Base-by-base conservation (phyloP, 768 basidiomycete species). In the Boletellus ananas region DNA sequence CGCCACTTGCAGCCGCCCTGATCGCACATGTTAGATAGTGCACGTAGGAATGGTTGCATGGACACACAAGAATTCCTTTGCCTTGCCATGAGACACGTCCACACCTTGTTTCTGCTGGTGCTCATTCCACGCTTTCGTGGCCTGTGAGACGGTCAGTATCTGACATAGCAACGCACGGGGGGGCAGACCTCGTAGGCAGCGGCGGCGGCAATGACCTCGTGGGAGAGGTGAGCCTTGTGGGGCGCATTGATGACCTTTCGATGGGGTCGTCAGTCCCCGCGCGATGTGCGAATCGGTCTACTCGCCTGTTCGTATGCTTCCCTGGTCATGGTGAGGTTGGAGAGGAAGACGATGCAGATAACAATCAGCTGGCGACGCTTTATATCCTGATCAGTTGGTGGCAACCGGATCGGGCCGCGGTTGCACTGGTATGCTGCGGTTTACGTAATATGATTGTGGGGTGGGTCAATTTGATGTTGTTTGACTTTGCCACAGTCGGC, bases 181-280 rank as follows among this genome's bases (percentile, higher is more conserved):
- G 1, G 16, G 43, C 66, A 12, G 33, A 79, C 83, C 74, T 81
- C 83, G 66, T 75, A 87, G 25, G 81, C 66, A 6, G 84, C 85
- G 39, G 86, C 86, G 36, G 69, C 84, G 41, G 82, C 81, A 54
- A 88, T 74, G 37, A 87, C 63, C 67, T 88, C 80, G 63, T 88
- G 85, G 9, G 81, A 78, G 46, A 85, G 66, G 49, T 67, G 49
- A 1, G 84, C 79, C 69, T 83, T 69, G 72, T 85, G 84, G 10
- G 73, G 74, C 13, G 73, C 72, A 43, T 74, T 75, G 16, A 47
- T 33, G 40, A 77, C 75, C 81, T 84, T 52, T 31, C 17, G 45
- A 21, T 1, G 29, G 38, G 25, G 47, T 17, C 5, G 40, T 59
- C 34, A 54, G 39, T 13, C 4, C 34, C 4, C 7, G 2, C 17